Base-by-base conservation (phyloP, 2,329 filamentous ascomycete species). In the Monascus ruber region DNA sequence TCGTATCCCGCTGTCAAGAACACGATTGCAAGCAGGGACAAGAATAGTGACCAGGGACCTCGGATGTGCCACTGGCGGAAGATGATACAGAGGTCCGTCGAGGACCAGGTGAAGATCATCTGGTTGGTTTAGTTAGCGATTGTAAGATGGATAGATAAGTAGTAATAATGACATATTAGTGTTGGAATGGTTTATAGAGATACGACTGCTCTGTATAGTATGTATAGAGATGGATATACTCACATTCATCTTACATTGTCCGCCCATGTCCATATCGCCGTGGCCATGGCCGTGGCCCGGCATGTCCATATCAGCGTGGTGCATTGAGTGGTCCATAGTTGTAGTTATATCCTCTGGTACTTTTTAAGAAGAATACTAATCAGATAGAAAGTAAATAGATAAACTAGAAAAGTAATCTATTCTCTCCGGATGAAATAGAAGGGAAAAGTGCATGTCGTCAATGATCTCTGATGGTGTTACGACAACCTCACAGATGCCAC, bases 61-160 rank as follows among this genome's bases (percentile, higher is more conserved):
- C 74, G 79, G 62, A 98, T 68, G 66, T 85, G 88, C 91, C 91
- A 98, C 65, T 81, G 78, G 52, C 74, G 75, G 72, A 96, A 98
- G 63, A 98, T 77, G 64, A 98, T 93, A 74, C 91, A 98, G 48
- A 98, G 85, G 66, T 96, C 83, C 41, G 73, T 77, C 2, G 88
- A 89, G 62, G 87, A 79, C 89, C 89, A 98, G 45, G 87, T 96
- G 71, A 98, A 98, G 50, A 96, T 79, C 89, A 95, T 96, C 87
- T 94, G 51, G 4, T 28, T 29, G 28, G 10, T 6, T 6, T 29
- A 10, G 28, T 29, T 29, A 29, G 28, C 28, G 3, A 36, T 45
- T 35, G 50, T 38, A 34, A 6, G 4, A 27, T 24, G 31, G 2
- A 34, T n/a, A 1, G 36, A 44, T 39, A 43, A 43, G 27, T 24